Evolutionary conservation across 2,329 filamentous ascomycete species (phyloP), one percentile per base, ranked within the genome.

Genomic region (Ophiocordyceps camponoti-leonardi): DNA sequence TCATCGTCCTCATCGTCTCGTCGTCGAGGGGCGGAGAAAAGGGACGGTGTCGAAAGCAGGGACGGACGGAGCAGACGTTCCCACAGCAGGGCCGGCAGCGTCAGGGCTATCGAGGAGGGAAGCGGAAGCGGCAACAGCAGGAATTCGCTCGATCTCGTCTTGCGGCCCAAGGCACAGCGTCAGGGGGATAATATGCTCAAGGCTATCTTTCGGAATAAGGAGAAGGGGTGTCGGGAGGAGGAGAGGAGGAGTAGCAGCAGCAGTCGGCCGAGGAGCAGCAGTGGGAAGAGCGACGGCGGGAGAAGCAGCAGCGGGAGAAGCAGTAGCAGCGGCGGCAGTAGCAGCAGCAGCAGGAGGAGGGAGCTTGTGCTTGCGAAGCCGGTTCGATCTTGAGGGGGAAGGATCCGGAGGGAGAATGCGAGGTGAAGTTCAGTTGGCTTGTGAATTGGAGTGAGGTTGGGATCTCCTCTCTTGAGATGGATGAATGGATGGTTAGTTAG

Each of bases 181-280:
- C 63, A 57, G 14, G 44, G 44, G 45, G 60, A 54, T 39, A 76
- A 68, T 54, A 73, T 77, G 72, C 66, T 79, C 50, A 77, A 76
- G 62, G 60, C 66, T 3, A 51, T 78, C 47, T 77, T 79, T 55
- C 73, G 71, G 63, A 75, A 72, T 60, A 72, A 71, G 58, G 64
- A 68, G 20, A 64, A 60, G 54, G 66, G 67, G 48, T 62, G 64
- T 16, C 35, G 35, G 3, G 35, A 18, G 4, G 16, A 14, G 46
- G n/a, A n/a, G n/a, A n/a, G n/a, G n/a, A n/a, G n/a, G n/a, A n/a
- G n/a, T n/a, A n/a, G n/a, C n/a, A n/a, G n/a, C n/a, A n/a, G n/a
- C n/a, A n/a, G n/a, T n/a, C n/a, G n/a, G n/a, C n/a, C n/a, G n/a
- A n/a, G n/a, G n/a, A n/a, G n/a, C n/a, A n/a, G n/a, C n/a, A n/a